A percentile compares a stretch with the other conserved stretches of the same genome.
Evolutionary conservation across 2,329 filamentous ascomycete species (phyloP).

Genomic region (Trichoderma hamatum): DNA sequence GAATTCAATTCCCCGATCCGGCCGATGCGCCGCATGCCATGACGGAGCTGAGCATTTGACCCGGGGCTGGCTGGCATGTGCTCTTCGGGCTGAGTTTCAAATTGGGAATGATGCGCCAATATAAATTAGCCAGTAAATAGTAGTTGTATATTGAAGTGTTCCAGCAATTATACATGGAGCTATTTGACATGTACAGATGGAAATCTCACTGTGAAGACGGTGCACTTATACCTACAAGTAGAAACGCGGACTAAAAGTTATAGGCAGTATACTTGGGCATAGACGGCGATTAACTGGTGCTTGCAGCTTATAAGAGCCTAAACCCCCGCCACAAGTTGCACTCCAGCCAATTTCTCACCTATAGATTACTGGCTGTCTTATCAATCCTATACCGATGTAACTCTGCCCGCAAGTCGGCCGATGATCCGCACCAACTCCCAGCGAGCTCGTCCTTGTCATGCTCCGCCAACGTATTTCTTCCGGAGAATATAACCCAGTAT

Average conservation of each 20-base stretch:
- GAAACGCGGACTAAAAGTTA: neutral
- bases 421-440: neutral
- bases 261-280: neutral
- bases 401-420: conserved; percentile 14
- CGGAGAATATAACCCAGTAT: neutral
- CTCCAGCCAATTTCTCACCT: neutral
- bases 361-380: neutral
- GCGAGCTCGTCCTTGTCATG: neutral
- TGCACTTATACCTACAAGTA: neutral
- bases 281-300: neutral
- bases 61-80: neutral
- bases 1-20: conserved; percentile 25
- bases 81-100: neutral
- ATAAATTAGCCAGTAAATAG: neutral
- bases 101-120: too few relatives aligned
- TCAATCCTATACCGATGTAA: neutral
- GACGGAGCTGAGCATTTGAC: neutral
- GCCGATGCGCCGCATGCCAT: neutral
- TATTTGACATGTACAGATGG: neutral
- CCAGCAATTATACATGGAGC: neutral
- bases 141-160: neutral
- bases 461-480: neutral
- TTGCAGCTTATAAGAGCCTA: neutral
- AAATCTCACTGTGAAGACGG: neutral
- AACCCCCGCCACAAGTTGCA: neutral